A percentile compares a stretch with the other conserved stretches of the same genome.
phyloP scores from a whole-genome alignment of 345 rosid species.

The Reutealis trisperma region DNA sequence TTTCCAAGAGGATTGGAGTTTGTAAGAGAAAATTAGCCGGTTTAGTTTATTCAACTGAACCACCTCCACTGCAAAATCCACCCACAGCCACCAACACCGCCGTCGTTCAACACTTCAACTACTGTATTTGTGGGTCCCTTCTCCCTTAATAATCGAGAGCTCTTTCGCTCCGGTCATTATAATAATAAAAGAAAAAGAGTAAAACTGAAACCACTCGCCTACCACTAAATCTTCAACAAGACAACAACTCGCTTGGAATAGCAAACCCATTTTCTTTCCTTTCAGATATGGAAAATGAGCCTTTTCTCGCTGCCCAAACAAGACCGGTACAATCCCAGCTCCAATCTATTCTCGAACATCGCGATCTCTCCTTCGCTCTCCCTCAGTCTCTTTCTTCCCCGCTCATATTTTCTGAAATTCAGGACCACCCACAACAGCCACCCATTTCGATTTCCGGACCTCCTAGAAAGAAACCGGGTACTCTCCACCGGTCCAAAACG shows the following conservation, averaged over 20 bases:
- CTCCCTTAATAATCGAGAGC: neutral
- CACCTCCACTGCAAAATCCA: neutral
- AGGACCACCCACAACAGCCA: conserved; percentile 9
- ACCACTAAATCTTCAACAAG: no score
- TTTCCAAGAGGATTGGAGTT: no score
- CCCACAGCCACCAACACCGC: neutral
- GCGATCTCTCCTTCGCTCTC: conserved; percentile 25
- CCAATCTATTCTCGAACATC: conserved; percentile 33
- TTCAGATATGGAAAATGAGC: conserved; percentile 49
- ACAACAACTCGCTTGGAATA: neutral
- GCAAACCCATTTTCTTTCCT: neutral
- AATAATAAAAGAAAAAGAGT: neutral
- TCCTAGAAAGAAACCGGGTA: conserved; percentile 27
- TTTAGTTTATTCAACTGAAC: no score
- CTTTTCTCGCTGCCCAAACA: conserved; percentile 46
- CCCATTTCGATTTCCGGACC: conserved; percentile 5
- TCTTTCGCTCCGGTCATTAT: neutral
- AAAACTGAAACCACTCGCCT: neutral
- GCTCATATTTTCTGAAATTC: conserved; percentile 42
- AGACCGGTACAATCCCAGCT: conserved; percentile 24
- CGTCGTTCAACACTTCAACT: neutral
- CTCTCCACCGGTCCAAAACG: conserved; percentile 71
- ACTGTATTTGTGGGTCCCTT: neutral
- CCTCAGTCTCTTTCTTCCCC: conserved; percentile 47
- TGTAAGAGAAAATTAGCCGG: no score